A percentile compares a stretch with the other conserved stretches of the same genome.
These are phyloP conservation scores for Mycena alexandri DNA, from an alignment of 768 basidiomycete genomes.

Conservation along the genomic window DNA sequence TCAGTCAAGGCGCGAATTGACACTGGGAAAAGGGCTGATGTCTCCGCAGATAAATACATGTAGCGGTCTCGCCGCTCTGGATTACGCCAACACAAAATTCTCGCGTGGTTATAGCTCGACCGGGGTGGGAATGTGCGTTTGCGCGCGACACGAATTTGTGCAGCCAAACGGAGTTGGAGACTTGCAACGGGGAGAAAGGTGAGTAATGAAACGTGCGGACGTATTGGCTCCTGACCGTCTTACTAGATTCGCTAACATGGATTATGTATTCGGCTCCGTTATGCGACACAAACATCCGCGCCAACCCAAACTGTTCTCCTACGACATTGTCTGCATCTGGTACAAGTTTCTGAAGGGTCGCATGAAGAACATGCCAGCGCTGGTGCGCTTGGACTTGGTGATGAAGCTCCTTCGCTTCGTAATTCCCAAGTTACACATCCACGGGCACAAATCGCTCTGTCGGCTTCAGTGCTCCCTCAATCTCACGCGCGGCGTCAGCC, in stretches of 20 bases:
- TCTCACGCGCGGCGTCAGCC: constrained; percentile 39
- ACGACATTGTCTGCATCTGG: constrained; percentile 48
- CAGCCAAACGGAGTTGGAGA: not conserved
- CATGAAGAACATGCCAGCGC: not conserved
- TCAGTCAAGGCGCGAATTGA: not conserved
- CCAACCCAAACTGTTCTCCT: not conserved
- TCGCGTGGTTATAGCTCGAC: no score
- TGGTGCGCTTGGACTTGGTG: constrained; percentile 18
- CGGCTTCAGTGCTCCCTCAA: constrained; percentile 44
- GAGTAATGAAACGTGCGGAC: no score
- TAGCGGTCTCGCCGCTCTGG: not conserved
- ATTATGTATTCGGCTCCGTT: no score
- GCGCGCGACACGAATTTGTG: not conserved
- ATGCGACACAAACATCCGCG: no score
- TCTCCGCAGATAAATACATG: not conserved
- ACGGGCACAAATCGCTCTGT: constrained; percentile 36
- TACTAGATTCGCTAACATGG: no score
- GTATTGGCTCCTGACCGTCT: no score
- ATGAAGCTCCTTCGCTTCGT: constrained; percentile 29
- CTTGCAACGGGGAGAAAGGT: not conserved
- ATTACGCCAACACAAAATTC: no score
- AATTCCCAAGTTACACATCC: constrained; percentile 43
- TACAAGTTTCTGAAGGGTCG: constrained; percentile 7
- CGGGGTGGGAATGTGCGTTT: not conserved
- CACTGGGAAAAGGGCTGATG: no score